Evolutionary conservation across 139 green algal species (phyloP).

Genomic region (Chlamydomonas asymmetrica): DNA sequence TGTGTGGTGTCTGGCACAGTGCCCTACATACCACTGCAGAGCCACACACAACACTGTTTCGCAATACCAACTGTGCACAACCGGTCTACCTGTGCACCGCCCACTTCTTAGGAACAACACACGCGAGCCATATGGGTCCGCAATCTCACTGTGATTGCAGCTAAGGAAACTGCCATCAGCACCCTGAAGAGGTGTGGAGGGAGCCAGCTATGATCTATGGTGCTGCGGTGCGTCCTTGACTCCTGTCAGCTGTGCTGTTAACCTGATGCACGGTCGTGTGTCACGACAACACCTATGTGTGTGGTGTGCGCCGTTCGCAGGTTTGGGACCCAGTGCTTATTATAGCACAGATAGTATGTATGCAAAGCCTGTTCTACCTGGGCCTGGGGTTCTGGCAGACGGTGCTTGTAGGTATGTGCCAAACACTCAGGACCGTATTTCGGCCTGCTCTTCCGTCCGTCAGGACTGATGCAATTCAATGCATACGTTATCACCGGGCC

Average conservation of each 20-base stretch:
- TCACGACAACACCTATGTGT: not conserved
- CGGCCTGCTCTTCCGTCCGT: not conserved
- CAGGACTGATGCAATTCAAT: no score
- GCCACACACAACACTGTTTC: no score
- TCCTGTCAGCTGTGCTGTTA: not conserved
- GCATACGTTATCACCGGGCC: not conserved
- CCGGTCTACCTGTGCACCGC: no score
- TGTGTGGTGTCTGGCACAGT: no score
- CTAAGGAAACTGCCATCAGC: no score
- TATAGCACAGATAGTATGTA: slow-evolving; percentile 72
- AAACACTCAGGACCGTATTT: not conserved
- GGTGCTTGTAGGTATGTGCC: slow-evolving; percentile 65
- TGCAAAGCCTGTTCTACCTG: slow-evolving; percentile 87
- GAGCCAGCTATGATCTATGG: slow-evolving; percentile 48
- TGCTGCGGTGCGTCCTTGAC: slow-evolving; percentile 3
- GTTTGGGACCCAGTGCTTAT: slow-evolving; percentile 84
- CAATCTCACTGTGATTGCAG: no score
- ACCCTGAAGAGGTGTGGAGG: no score
- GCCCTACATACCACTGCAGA: no score
- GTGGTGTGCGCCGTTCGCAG: not conserved
- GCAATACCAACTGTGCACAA: no score
- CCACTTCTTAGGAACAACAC: no score
- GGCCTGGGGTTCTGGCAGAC: slow-evolving; percentile 66
- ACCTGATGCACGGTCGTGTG: not conserved
- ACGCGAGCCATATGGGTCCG: no score